Percentiles rank a stretch among this genome's conserved stretches.
phyloP scores from a whole-genome alignment of 2,329 filamentous ascomycete species.

The Blumeria hordei region DNA sequence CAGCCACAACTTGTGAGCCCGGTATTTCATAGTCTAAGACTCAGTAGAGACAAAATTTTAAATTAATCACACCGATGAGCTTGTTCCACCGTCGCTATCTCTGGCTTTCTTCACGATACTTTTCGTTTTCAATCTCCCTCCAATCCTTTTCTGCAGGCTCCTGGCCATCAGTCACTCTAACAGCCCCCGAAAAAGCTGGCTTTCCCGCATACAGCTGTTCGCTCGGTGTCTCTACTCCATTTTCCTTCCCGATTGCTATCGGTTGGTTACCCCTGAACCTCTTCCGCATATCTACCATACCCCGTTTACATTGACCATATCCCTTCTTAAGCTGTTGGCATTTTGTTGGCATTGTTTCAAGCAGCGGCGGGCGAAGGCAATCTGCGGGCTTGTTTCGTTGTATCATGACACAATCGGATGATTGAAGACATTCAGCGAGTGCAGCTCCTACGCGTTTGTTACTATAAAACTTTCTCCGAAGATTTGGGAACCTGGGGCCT shows the following conservation, averaged over 20 bases:
- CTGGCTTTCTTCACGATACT: constrained; percentile 19
- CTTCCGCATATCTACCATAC: constrained; percentile 96
- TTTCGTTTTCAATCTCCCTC: constrained; percentile 40
- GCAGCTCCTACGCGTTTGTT: constrained; percentile 42
- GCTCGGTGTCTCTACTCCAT: constrained; percentile 21
- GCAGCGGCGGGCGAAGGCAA: constrained; percentile 63
- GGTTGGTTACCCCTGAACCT: constrained; percentile 88
- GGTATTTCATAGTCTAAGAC: too few relatives aligned
- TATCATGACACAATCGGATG: constrained; percentile 90
- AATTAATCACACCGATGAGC: too few relatives aligned
- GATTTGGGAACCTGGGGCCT: constrained; percentile 18
- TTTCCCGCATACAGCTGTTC: constrained; percentile 62
- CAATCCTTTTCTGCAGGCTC: constrained; percentile 36
- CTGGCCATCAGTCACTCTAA: constrained; percentile 41
- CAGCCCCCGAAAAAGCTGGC: constrained; percentile 39
- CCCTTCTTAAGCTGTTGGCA: constrained; percentile 88
- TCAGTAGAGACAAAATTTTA: too few relatives aligned
- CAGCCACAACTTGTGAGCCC: too few relatives aligned
- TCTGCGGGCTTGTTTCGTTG: constrained; percentile 68
- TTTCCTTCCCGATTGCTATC: constrained; percentile 39
- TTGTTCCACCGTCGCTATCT: neutral
- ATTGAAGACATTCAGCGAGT: constrained; percentile 80
- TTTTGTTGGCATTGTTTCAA: constrained; percentile 57
- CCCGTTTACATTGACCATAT: constrained; percentile 85
- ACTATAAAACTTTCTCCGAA: neutral